Percentiles rank a stretch among this genome's conserved stretches.
Evolutionary conservation across 1,139 yeast species (phyloP).

Genomic region (Geotrichum cucujoidarum): DNA sequence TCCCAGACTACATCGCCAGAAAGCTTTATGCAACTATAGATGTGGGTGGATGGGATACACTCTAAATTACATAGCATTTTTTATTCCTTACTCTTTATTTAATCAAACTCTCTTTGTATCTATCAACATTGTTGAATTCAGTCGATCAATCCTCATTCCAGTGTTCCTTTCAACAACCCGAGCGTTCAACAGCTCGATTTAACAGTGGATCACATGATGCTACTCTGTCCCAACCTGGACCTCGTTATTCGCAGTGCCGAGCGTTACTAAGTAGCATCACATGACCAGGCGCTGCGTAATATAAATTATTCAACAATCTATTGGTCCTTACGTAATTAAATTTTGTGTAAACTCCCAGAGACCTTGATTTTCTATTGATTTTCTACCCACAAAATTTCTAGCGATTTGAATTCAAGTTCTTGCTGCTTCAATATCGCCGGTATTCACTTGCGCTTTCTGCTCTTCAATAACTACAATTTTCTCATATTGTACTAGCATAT

Average conservation of each 20-base stretch:
- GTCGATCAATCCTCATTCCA: too few species aligned
- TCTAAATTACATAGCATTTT: constrained; percentile 39
- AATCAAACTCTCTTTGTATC: constrained; percentile 9
- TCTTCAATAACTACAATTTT: too few species aligned
- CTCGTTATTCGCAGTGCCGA: too few species aligned
- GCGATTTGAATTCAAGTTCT: not conserved
- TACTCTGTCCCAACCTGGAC: too few species aligned
- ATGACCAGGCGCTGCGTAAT: too few species aligned
- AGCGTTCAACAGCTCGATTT: not conserved
- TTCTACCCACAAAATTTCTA: not conserved
- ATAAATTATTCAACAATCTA: too few species aligned
- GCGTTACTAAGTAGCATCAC: too few species aligned
- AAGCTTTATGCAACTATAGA: constrained; percentile 73
- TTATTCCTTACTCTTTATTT: not conserved
- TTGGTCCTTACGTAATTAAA: too few species aligned
- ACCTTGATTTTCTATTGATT: not conserved
- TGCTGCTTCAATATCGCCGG: not conserved
- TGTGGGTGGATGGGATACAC: constrained; percentile 94
- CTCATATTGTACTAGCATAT: not conserved
- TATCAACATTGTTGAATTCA: not conserved
- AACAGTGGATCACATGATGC: too few species aligned
- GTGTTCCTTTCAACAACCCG: too few species aligned
- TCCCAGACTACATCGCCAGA: constrained; percentile 73
- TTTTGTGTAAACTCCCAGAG: too few species aligned
- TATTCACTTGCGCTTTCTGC: not conserved